Conservation (phyloP, 2,329 filamentous ascomycete genomes). For the Cytospora leucostoma region DNA sequence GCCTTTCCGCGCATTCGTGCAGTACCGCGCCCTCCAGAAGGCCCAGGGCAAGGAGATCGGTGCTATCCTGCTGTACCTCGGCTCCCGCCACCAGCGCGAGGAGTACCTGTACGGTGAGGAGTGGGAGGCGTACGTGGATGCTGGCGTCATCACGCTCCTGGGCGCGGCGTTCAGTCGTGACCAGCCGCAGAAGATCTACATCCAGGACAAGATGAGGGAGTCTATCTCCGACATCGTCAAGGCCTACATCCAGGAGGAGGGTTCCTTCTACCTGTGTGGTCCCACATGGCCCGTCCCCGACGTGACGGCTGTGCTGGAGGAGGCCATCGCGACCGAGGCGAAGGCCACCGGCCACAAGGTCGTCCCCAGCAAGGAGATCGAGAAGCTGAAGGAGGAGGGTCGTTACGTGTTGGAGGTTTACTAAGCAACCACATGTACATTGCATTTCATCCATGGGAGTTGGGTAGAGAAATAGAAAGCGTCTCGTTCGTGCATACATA, state of each 20-base stretch:
- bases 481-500: neutral
- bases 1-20: conserved; percentile 98
- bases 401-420: conserved; percentile 97
- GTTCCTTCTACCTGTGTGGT: conserved; percentile 95
- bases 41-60: conserved; percentile 96
- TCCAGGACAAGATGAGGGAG: conserved; percentile 96
- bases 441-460: neutral
- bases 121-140: conserved; percentile 97
- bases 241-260: conserved; percentile 84
- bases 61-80: conserved; percentile 91
- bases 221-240: conserved; percentile 78
- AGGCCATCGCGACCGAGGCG: conserved; percentile 80
- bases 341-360: conserved; percentile 74
- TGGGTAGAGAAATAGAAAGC: neutral
- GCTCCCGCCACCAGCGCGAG: conserved; percentile 93
- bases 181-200: conserved; percentile 98
- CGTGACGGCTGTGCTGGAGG: conserved; percentile 89
- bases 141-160: conserved; percentile 91
- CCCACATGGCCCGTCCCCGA: conserved; percentile 98
- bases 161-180: conserved; percentile 95
- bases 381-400: conserved; percentile 91
- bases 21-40: conserved; percentile 97
- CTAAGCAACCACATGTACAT: conserved; percentile 47
- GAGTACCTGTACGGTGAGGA: conserved; percentile 99
- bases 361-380: conserved; percentile 87